These are phyloP conservation scores for Alisma plantagoaquatica DNA, from an alignment of 106 monocot species.

Conservation along the genomic window DNA sequence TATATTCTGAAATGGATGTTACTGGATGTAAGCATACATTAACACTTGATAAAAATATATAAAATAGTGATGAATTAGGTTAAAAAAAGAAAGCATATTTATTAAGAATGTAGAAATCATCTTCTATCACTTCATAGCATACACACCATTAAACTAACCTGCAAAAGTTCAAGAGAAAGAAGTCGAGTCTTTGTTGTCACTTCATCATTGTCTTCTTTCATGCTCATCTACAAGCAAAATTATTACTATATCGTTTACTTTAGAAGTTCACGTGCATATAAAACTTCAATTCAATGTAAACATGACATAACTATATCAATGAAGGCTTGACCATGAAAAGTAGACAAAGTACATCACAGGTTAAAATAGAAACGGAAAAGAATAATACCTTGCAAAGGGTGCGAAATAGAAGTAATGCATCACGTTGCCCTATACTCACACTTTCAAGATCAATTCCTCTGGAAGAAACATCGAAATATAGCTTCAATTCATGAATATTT, in stretches of 20 bases:
- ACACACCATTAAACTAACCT: conserved; percentile 76
- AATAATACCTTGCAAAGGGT: conserved; percentile 90
- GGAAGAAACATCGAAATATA: conserved; percentile 3
- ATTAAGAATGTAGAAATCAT: no score
- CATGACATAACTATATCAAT: no score
- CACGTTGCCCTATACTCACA: conserved; percentile 78
- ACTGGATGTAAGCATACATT: no score
- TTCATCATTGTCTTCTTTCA: conserved; percentile 97
- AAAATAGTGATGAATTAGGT: no score
- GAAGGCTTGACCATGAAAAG: no score
- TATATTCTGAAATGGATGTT: no score
- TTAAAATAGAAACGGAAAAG: not conserved
- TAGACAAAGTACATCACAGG: no score
- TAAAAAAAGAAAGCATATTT: no score
- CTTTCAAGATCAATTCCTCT: conserved; percentile 94
- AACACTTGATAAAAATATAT: no score
- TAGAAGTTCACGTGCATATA: no score
- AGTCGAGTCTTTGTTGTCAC: conserved; percentile 81
- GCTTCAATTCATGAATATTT: not conserved
- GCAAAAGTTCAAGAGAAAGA: conserved; percentile 92
- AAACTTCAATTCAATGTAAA: no score
- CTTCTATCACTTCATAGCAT: conserved; percentile 83
- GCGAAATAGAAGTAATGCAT: conserved; percentile 85
- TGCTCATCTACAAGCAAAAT: conserved; percentile 62
- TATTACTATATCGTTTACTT: no score